Base-by-base conservation (phyloP, 176 grass and related monocot species). In the Oryza glaberrima region DNA sequence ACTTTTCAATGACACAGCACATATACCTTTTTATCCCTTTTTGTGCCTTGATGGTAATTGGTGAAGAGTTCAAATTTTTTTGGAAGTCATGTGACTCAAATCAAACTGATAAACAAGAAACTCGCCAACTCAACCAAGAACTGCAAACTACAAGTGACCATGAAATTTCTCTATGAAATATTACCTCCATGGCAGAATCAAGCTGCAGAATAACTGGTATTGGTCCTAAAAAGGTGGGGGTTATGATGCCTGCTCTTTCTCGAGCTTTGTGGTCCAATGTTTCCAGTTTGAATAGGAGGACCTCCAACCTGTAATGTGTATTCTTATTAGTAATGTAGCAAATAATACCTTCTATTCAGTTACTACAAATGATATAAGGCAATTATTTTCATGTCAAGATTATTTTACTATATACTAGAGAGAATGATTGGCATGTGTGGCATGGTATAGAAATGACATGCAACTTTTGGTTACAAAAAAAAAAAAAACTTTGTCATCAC, bases 231-330 rank as follows among this genome's bases (percentile, higher is more conserved):
- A 95, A 92, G 77, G 96, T 94, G 73, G 89, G 85, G 64, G 82
- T 82, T 92, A 95, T 93, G 46, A 86, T 58, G 85, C 93, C 96
- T 86, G 93, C 87, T 87, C 91, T 93, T 89, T 95, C 96, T 90
- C 96, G 91, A 90, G 96, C 83, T 88, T 93, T 98, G 44, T 95
- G 93, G 58, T 98, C 96, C 87, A 98, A 91, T 85, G 85, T 87
- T 89, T 98, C 93, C 77, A 98, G 83, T 73, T 98, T 98, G 93
- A 98, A 98, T 41, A 98, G 67, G 56, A 95, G 87, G 70, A 88
- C 79, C 85, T 98, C 96, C 83, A 98, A 85, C 84, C 96, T 98
- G 90, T 46, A 76, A 83, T 32, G 30, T 32, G 30, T 32, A 32
- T 32, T 32, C 30, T 32, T 32, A 32, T 32, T 32, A 32, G 90